Conservation (phyloP, 2,329 filamentous ascomycete genomes). For the Colletotrichum cuscutae region DNA sequence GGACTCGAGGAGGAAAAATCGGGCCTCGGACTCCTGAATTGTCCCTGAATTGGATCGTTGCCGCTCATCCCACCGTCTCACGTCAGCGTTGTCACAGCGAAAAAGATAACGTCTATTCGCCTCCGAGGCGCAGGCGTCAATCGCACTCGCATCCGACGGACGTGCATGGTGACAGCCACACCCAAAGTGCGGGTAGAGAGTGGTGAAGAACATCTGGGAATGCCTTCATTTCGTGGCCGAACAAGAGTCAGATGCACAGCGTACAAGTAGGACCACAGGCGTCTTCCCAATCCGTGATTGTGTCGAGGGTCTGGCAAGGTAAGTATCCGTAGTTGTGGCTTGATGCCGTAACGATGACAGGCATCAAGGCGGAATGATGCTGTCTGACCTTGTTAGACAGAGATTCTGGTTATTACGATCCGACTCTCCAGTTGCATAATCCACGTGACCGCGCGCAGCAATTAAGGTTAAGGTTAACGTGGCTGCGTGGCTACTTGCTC, state of each 20-base stretch:
- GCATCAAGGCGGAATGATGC: too few species aligned
- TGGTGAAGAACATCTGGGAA: neutral
- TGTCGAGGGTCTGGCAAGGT: neutral
- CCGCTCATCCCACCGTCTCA: neutral
- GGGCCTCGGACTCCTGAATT: neutral
- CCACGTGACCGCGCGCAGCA: neutral
- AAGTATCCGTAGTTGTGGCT: neutral
- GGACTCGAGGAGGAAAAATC: neutral
- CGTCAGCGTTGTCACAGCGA: neutral
- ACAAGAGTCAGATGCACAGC: neutral
- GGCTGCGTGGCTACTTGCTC: neutral
- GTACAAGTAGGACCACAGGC: neutral
- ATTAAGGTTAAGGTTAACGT: neutral
- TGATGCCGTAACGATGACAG: too few species aligned
- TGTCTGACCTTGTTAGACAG: neutral
- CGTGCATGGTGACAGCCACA: neutral
- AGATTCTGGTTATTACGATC: neutral
- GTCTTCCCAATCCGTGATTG: neutral
- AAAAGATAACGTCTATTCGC: neutral
- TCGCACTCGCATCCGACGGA: constrained; percentile 3
- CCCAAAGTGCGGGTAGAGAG: neutral
- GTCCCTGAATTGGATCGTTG: neutral
- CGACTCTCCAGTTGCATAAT: neutral
- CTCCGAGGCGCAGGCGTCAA: neutral
- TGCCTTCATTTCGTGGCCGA: neutral